Percentiles rank a stretch among this genome's conserved stretches.
Evolutionary conservation across 169 alveolate genomes (phyloP).

Genomic region (Cyclospora cayetanensis): DNA sequence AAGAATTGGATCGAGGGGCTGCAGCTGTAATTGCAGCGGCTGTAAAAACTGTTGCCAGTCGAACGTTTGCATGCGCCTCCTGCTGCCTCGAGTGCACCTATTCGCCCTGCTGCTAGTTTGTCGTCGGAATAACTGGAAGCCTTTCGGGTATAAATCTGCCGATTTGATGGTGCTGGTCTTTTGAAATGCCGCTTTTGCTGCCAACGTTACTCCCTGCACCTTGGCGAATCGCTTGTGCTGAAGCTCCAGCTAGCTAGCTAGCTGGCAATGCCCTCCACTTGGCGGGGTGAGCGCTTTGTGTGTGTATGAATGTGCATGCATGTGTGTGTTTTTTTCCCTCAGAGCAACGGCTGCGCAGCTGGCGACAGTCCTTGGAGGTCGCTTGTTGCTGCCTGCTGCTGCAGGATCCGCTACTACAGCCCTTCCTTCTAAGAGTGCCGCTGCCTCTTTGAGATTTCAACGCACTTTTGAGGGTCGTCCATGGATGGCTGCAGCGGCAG

Average conservation of each 20-base stretch:
- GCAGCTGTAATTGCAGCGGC: not conserved
- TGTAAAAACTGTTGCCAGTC: not conserved
- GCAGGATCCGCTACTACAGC: not conserved
- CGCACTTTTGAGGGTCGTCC: not conserved
- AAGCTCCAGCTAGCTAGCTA: not conserved
- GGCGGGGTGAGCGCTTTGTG: too few species aligned
- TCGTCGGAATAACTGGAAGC: not conserved
- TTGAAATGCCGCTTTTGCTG: constrained; percentile 23
- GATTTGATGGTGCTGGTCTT: not conserved
- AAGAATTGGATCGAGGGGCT: not conserved
- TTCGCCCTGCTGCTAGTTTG: not conserved
- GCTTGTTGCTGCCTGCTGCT: constrained; percentile 33
- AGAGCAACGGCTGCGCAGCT: not conserved
- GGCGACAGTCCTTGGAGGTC: not conserved
- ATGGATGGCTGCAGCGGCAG: constrained; percentile 21
- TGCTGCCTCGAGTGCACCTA: not conserved
- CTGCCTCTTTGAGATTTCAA: not conserved
- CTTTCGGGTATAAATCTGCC: not conserved
- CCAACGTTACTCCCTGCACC: not conserved
- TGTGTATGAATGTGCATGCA: too few species aligned
- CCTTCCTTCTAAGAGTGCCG: not conserved
- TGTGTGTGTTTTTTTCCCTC: not conserved
- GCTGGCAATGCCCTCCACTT: too few species aligned
- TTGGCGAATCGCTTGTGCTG: not conserved
- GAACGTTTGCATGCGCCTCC: not conserved